Percentiles rank a stretch among this genome's conserved stretches.
phyloP scores from a whole-genome alignment of 1,284 basidiomycete genomes.

The Sporisorium reilianum region DNA sequence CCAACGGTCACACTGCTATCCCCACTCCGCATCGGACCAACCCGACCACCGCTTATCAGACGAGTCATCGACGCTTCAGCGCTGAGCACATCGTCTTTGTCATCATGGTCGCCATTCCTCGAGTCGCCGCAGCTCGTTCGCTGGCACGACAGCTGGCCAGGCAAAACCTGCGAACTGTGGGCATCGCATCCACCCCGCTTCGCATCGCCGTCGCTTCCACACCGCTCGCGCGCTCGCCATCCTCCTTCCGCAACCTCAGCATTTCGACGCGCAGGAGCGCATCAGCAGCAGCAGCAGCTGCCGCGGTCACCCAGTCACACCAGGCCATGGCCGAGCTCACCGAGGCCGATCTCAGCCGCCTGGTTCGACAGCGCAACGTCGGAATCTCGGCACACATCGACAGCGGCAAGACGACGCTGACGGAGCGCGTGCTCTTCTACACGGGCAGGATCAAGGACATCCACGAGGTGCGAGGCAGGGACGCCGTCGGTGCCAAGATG shows the following conservation, averaged over 20 bases:
- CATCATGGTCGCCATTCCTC: constrained; percentile 39
- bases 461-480: constrained; percentile 95
- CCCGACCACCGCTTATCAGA: background rate
- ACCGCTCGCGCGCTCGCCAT: constrained; percentile 19
- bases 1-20: no score
- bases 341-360: constrained; percentile 63
- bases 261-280: constrained; percentile 29
- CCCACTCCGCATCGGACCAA: background rate
- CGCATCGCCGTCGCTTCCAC: constrained; percentile 32
- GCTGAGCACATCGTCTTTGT: background rate
- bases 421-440: constrained; percentile 97
- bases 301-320: no score
- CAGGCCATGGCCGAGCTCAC: constrained; percentile 49
- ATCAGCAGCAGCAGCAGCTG: constrained; percentile 32
- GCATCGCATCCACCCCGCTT: constrained; percentile 9
- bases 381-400: constrained; percentile 75
- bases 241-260: constrained; percentile 30
- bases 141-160: constrained; percentile 46
- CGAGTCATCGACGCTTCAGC: background rate
- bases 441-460: constrained; percentile 96
- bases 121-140: constrained; percentile 44
- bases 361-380: constrained; percentile 70
- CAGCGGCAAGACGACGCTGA: constrained; percentile 97
- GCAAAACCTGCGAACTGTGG: constrained; percentile 23
- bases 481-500: constrained; percentile 99